Base-by-base conservation (phyloP, 2,329 filamentous ascomycete genomes). In the Tothia fuscella region DNA sequence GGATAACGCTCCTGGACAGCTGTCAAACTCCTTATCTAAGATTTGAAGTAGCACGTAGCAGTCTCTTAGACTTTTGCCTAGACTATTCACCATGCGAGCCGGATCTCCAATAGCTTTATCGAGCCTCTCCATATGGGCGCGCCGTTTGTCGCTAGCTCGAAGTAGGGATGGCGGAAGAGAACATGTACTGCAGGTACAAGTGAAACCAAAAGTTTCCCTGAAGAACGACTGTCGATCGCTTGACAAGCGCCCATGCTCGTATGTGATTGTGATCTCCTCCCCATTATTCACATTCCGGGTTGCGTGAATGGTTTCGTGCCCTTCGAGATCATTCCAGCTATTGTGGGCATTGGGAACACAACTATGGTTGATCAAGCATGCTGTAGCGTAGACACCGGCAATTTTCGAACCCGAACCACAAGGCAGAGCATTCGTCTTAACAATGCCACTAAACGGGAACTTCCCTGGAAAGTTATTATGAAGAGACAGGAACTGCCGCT, bases 321-420 rank as follows among this genome's bases (percentile, higher is more conserved):
- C 30, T 16, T 20, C 21, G 13, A 51, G 39, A 6, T 44, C 42
- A 38, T 59, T 34, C 56, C 56, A 59, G 39, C 26, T 50, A 42
- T 54, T 48, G 39, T 55, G 48, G 31, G 47, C 41, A 38, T 60
- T 61, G 19, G 55, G 51, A 13, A 53, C 39, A 41, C 58, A 61
- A 42, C 51, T 57, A 36, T 61, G 56, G 41, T 61, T 61, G 46
- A 60, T 56, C 34, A 52, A 49, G 25, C 51, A 60, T 14, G 53
- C 51, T 7, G 45, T 55, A 7, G 49, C 44, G 42, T 57, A 61
- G 19, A 60, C 34, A 2, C 49, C 56, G 28, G 48, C 50, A 2
- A 42, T 36, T 0, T 5, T 2, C 2, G 55, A 48, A 4, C 41
- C 47, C 2, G 46, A n/a, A 21, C 55, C 55, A 36, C 56, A 59